These are phyloP conservation scores for Penicillium sp. DNA, from an alignment of 2,329 filamentous ascomycete genomes.

Conservation along the genomic window DNA sequence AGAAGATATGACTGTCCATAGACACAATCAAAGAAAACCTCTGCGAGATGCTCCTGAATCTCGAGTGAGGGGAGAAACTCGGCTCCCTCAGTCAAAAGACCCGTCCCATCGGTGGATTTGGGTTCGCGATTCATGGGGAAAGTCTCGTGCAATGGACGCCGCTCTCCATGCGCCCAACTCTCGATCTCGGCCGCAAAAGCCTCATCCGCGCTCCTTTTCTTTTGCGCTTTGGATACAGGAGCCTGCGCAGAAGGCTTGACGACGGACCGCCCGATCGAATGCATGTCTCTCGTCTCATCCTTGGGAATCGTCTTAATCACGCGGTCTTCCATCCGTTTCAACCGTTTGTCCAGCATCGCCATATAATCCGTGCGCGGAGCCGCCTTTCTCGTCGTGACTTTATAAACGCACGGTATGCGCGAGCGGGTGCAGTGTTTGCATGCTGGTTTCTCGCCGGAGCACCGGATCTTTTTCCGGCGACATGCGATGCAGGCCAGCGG, in stretches of 20 bases:
- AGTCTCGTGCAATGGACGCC: conserved; percentile 44
- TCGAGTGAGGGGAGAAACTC: conserved; percentile 79
- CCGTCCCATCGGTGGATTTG: conserved; percentile 66
- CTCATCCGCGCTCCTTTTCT: conserved; percentile 79
- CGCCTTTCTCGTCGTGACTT: conserved; percentile 89
- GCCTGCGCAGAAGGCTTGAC: conserved; percentile 71
- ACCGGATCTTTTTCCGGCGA: conserved; percentile 93
- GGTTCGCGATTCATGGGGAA: conserved; percentile 52
- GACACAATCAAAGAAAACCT: conserved; percentile 91
- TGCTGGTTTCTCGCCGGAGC: conserved; percentile 93
- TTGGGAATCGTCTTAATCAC: conserved; percentile 95
- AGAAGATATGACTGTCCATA: conserved; percentile 94
- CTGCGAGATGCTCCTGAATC: conserved; percentile 85
- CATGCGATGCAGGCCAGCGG: conserved; percentile 94
- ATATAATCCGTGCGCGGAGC: conserved; percentile 96
- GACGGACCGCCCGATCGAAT: conserved; percentile 67
- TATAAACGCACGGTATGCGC: conserved; percentile 93
- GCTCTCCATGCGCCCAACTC: conserved; percentile 64
- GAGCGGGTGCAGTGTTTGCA: conserved; percentile 95
- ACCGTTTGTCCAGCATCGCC: conserved; percentile 93
- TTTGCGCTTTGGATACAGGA: conserved; percentile 54
- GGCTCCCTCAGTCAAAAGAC: conserved; percentile 71
- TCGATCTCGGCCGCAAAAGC: conserved; percentile 79
- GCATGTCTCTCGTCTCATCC: conserved; percentile 64
- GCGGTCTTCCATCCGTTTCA: conserved; percentile 96